phyloP scores from a whole-genome alignment of 495 filamentous ascomycete genomes.

The Penicillium coffeae region DNA sequence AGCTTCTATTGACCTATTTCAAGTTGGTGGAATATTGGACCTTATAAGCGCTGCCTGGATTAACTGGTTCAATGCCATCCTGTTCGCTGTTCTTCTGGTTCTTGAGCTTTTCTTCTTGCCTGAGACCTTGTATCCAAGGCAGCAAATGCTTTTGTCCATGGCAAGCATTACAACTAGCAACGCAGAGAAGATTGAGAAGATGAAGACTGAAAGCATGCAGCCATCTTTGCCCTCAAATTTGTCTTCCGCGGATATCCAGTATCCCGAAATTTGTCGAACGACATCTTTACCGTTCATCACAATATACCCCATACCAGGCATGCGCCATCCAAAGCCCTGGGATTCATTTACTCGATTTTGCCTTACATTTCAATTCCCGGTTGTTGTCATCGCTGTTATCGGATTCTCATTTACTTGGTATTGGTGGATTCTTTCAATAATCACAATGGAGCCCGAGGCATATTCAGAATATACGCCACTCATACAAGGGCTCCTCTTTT shows the following conservation, averaged over 20 bases:
- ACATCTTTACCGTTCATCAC: conserved; percentile 50
- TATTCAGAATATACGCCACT: conserved; percentile 49
- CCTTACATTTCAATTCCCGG: conserved; percentile 46
- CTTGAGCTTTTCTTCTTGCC: conserved; percentile 53
- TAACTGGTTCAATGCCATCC: conserved; percentile 56
- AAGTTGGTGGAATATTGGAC: conserved; percentile 55
- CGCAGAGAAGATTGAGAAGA: conserved; percentile 19
- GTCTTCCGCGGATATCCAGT: not conserved
- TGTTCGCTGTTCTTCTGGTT: conserved; percentile 50
- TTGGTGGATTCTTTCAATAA: conserved; percentile 60
- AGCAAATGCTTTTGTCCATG: conserved; percentile 22
- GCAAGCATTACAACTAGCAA: not conserved
- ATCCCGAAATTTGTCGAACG: conserved; percentile 36
- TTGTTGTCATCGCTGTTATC: conserved; percentile 43
- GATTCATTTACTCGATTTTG: conserved; percentile 45
- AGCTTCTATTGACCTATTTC: no score
- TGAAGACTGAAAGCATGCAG: conserved; percentile 25
- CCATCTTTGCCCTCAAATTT: not conserved
- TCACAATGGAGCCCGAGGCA: conserved; percentile 58
- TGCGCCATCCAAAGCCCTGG: conserved; percentile 51
- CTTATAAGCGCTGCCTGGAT: conserved; percentile 52
- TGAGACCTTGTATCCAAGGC: conserved; percentile 58
- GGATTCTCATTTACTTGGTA: conserved; percentile 58
- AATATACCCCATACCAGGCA: conserved; percentile 47
- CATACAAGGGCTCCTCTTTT: conserved; percentile 55